phyloP scores from a whole-genome alignment of 2,329 filamentous ascomycete species.

The Myriosclerotinia curreyana region DNA sequence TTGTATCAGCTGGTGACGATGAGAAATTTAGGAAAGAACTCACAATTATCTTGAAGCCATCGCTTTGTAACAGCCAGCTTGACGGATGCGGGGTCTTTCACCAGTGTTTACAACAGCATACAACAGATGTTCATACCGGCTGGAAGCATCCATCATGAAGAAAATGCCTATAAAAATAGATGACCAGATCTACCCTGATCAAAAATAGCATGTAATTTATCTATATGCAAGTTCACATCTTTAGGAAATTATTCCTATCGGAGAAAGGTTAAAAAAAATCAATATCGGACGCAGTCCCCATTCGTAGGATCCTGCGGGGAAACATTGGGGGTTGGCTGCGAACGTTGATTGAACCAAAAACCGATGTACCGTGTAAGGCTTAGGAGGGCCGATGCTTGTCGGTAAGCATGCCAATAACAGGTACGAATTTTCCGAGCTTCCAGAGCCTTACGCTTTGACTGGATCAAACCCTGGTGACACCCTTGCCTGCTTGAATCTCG shows the following conservation, averaged over 20 bases:
- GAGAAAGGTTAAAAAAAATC: constrained; percentile 1
- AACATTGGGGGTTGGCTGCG: constrained; percentile 7
- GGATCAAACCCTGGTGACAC: background rate
- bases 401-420: constrained; percentile 5
- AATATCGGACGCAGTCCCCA: constrained; percentile 9
- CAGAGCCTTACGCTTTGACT: constrained; percentile 17
- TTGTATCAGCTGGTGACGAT: background rate
- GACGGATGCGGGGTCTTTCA: background rate
- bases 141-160: background rate
- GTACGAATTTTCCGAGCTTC: background rate
- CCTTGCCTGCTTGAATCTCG: constrained; percentile 20
- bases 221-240: constrained; percentile 5
- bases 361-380: background rate
- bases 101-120: background rate
- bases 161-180: background rate
- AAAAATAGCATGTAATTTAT: background rate
- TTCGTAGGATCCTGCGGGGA: constrained; percentile 1
- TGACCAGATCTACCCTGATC: background rate
- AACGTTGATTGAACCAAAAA: constrained; percentile 12
- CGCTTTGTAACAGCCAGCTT: background rate
- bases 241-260: constrained; percentile 2
- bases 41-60: constrained; percentile 7
- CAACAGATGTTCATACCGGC: background rate
- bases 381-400: constrained; percentile 10
- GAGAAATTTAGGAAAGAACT: background rate